Evolutionary conservation across 2,329 filamentous ascomycete genomes (phyloP).

Genomic region (Tolypocladium sp.): DNA sequence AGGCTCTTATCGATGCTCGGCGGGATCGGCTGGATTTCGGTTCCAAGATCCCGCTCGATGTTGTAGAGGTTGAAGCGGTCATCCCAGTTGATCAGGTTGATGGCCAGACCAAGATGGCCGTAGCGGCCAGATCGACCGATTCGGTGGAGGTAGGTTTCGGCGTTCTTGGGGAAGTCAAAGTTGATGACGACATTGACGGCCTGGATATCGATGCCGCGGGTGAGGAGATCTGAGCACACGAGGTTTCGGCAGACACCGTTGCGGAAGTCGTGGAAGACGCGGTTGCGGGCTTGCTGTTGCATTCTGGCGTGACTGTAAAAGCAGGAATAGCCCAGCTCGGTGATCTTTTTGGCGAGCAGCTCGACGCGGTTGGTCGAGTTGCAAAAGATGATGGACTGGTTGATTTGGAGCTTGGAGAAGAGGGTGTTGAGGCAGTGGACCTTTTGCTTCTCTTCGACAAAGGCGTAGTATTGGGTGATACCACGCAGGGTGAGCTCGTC

Average conservation of each 20-base stretch:
- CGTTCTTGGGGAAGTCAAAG: constrained; percentile 99
- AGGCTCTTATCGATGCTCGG: constrained; percentile 92
- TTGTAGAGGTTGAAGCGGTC: constrained; percentile 98
- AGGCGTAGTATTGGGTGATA: constrained; percentile 98
- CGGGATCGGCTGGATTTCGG: constrained; percentile 96
- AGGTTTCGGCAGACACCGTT: constrained; percentile 97
- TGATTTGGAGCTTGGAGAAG: constrained; percentile 98
- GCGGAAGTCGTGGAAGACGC: constrained; percentile 98
- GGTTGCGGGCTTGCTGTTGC: constrained; percentile 93
- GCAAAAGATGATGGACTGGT: constrained; percentile 99
- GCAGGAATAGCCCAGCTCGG: constrained; percentile 96
- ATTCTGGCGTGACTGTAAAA: constrained; percentile 99
- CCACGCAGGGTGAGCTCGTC: constrained; percentile 95
- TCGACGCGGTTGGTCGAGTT: constrained; percentile 99
- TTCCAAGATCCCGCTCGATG: constrained; percentile 94
- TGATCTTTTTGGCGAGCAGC: constrained; percentile 97
- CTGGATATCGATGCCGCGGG: constrained; percentile 98
- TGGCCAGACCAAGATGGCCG: constrained; percentile 92
- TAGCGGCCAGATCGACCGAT: constrained; percentile 97
- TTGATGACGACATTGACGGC: constrained; percentile 99
- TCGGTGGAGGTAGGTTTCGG: constrained; percentile 95
- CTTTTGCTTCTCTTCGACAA: constrained; percentile 98
- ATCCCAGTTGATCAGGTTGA: constrained; percentile 99
- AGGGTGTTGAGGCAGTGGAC: constrained; percentile 98
- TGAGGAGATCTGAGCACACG: constrained; percentile 94